Conservation (phyloP, 202 grass and related monocot genomes). For the Setaria viridis region DNA sequence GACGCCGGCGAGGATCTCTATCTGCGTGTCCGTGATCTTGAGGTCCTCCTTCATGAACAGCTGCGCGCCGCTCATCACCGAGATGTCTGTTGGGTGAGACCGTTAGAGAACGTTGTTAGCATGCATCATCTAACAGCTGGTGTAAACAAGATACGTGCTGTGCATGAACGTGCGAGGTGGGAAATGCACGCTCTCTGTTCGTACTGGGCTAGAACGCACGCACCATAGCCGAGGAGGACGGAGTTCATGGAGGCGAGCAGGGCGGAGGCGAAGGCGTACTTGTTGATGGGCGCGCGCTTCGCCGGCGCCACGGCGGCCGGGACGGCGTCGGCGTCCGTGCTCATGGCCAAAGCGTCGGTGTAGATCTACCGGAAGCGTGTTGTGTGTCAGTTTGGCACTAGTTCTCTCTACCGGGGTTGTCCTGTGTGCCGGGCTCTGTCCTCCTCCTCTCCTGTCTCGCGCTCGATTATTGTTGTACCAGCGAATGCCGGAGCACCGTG, state of each 20-base stretch:
- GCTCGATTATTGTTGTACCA: conserved; percentile 44
- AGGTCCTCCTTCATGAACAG: conserved; percentile 79
- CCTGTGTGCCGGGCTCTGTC: not conserved
- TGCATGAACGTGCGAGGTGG: not conserved
- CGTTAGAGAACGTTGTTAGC: not conserved
- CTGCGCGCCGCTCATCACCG: conserved; percentile 94
- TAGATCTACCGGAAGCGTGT: not conserved
- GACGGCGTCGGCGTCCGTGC: conserved; percentile 36
- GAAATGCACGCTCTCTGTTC: not conserved
- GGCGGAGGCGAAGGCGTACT: conserved; percentile 74
- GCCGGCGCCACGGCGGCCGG: conserved; percentile 57
- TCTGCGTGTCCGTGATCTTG: conserved; percentile 82
- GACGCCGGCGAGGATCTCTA: conserved; percentile 84
- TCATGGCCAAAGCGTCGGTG: conserved; percentile 21
- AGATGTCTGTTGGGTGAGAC: conserved; percentile 52
- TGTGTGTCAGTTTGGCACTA: not conserved
- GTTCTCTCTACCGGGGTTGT: not conserved
- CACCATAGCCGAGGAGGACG: conserved; percentile 82
- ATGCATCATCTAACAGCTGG: not conserved
- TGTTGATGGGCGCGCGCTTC: conserved; percentile 69
- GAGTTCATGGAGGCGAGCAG: conserved; percentile 89
- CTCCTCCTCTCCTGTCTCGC: not conserved
- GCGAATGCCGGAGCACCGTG: conserved; percentile 1
- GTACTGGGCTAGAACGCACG: not conserved
- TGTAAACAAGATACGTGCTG: not conserved